Conservation (phyloP, 257 asterid genomes). For the Plantago elongata region DNA sequence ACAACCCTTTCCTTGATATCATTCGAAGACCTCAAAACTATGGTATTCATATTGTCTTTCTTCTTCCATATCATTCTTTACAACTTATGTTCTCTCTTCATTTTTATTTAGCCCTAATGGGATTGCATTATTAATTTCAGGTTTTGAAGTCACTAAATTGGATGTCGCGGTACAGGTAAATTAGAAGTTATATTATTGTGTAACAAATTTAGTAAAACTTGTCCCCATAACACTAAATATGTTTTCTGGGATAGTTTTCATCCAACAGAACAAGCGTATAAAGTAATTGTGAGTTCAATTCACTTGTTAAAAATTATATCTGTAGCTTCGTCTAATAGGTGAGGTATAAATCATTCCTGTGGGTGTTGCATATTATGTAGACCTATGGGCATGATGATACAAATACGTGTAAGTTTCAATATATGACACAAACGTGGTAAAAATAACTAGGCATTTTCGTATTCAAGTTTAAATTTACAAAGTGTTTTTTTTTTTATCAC, state of each 20-base stretch:
- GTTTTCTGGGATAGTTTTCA: slow-evolving; percentile 13
- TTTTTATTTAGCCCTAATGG: not conserved
- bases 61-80: not conserved
- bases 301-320: not conserved
- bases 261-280: slow-evolving; percentile 7
- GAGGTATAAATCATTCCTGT: no score
- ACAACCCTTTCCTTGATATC: slow-evolving; percentile 27
- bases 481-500: no score
- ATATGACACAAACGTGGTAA: no score
- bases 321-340: not conserved
- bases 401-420: no score
- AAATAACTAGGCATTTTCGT: no score
- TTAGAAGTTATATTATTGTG: slow-evolving; percentile 4
- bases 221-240: not conserved
- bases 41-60: slow-evolving; percentile 17
- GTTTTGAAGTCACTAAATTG: slow-evolving; percentile 14
- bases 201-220: slow-evolving; percentile 2
- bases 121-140: not conserved
- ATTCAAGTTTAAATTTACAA: no score
- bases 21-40: slow-evolving; percentile 26
- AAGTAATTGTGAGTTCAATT: slow-evolving; percentile 1
- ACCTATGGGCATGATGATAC: no score
- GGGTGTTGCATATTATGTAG: no score
- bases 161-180: slow-evolving; percentile 13
- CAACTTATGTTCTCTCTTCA: not conserved